Conservation (phyloP, 1,284 basidiomycete species). For the Ustilago trichophora region DNA sequence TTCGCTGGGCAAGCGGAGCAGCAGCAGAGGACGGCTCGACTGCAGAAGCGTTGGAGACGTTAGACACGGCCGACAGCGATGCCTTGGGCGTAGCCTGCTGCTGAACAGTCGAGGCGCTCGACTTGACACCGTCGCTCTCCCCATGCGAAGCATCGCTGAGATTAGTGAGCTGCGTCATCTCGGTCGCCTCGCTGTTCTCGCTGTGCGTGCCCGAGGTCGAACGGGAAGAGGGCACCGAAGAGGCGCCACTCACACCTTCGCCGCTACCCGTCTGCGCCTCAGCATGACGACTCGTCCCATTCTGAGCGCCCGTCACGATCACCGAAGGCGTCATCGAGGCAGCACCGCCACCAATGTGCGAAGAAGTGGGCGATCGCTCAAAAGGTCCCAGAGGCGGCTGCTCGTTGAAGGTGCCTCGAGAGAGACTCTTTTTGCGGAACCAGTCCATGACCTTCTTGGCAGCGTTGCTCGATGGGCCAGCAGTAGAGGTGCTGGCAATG, state of each 20-base stretch:
- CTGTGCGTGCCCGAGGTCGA: conserved; percentile 64
- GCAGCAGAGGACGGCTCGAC: conserved; percentile 2
- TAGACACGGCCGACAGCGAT: conserved; percentile 38
- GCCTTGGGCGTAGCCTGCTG: conserved; percentile 57
- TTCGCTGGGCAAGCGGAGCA: conserved; percentile 6
- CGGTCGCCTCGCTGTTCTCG: conserved; percentile 51
- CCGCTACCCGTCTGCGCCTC: conserved; percentile 27
- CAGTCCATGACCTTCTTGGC: conserved; percentile 75
- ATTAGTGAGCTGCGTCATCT: conserved; percentile 38
- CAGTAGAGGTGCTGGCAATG: conserved; percentile 52
- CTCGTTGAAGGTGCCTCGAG: conserved; percentile 62
- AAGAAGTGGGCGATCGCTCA: conserved; percentile 30
- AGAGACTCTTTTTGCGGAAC: conserved; percentile 72
- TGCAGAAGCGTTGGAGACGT: conserved; percentile 21
- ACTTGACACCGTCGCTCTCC: conserved; percentile 44
- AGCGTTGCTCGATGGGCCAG: conserved; percentile 69
- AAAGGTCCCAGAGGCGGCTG: conserved; percentile 55
- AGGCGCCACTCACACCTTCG: conserved; percentile 20
- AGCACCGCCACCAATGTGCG: background rate
- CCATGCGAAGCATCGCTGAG: conserved; percentile 25
- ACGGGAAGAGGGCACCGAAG: conserved; percentile 57
- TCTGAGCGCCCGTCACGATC: conserved; percentile 41
- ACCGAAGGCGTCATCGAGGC: conserved; percentile 26
- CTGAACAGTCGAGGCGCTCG: conserved; percentile 56
- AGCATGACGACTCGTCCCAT: conserved; percentile 19